phyloP scores from a whole-genome alignment of 306 rosid species.

The Glycine tomentella region DNA sequence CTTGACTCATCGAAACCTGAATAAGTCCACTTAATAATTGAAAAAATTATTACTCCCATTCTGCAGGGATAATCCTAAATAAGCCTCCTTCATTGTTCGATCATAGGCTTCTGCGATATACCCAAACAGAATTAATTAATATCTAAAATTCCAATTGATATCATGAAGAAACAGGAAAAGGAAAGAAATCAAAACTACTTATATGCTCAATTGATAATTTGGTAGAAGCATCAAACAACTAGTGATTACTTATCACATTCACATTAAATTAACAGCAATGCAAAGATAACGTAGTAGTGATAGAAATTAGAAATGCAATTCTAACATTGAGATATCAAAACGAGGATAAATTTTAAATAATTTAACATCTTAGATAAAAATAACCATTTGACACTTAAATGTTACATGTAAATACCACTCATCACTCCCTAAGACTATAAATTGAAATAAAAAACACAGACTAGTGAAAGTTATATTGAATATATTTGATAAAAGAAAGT shows the following conservation, averaged over 20 bases:
- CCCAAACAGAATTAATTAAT: conserved; percentile 41
- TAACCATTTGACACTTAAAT: background rate
- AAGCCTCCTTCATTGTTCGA: conserved; percentile 73
- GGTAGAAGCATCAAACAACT: too few species aligned
- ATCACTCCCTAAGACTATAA: background rate
- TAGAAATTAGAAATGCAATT: too few species aligned
- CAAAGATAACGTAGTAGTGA: background rate
- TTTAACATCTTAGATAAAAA: background rate
- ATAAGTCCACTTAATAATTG: background rate
- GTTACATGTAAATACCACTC: background rate
- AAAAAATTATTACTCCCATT: conserved; percentile 2
- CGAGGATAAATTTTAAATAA: too few species aligned
- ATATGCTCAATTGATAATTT: background rate
- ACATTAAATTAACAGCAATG: background rate
- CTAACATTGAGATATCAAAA: too few species aligned
- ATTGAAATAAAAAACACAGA: background rate
- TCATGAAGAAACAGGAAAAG: conserved; percentile 9
- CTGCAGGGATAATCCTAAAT: conserved; percentile 12
- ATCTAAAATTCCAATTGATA: conserved; percentile 1
- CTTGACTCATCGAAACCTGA: background rate
- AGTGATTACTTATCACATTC: background rate
- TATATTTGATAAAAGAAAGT: background rate
- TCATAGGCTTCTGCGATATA: conserved; percentile 77
- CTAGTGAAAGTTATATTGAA: background rate
- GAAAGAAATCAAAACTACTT: too few species aligned